A percentile compares a stretch with the other conserved stretches of the same genome.
These are phyloP conservation scores for Stylosanthes scabra DNA, from an alignment of 331 rosid genomes.

Conservation along the genomic window DNA sequence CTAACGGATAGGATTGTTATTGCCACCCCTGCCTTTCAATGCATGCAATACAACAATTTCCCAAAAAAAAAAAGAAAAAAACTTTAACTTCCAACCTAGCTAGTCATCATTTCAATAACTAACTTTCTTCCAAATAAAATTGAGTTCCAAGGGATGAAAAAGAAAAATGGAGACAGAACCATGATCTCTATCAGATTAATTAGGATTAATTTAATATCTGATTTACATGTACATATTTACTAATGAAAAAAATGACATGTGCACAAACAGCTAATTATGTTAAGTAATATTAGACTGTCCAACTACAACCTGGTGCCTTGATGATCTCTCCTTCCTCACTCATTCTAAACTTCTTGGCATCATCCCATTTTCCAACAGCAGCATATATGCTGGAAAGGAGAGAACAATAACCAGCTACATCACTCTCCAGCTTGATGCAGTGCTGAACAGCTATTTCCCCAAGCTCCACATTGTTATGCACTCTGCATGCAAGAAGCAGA, in stretches of 20 bases:
- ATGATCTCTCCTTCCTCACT: conserved; percentile 41
- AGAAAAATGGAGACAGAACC: neutral
- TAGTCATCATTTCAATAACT: neutral
- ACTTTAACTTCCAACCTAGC: neutral
- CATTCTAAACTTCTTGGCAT: conserved; percentile 53
- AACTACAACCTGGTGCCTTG: conserved; percentile 72
- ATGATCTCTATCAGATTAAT: too few relatives aligned
- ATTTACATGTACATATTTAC: neutral
- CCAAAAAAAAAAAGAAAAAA: neutral
- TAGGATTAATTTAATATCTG: neutral
- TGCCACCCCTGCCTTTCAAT: too few relatives aligned
- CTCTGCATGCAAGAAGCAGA: conserved; percentile 66
- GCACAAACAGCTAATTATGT: neutral
- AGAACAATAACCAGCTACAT: conserved; percentile 55
- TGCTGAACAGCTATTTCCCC: conserved; percentile 72
- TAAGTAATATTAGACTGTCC: conserved; percentile 45
- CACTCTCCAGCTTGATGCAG: conserved; percentile 66
- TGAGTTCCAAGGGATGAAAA: neutral
- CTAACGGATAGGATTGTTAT: too few relatives aligned
- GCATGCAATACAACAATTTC: neutral
- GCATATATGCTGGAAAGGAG: conserved; percentile 71
- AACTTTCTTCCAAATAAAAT: neutral
- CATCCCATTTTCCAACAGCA: conserved; percentile 64
- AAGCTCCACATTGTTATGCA: conserved; percentile 60
- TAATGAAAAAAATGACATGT: neutral